A percentile compares a stretch with the other conserved stretches of the same genome.
Conservation (phyloP, 2,329 filamentous ascomycete genomes). For the Diaporthe capsici region DNA sequence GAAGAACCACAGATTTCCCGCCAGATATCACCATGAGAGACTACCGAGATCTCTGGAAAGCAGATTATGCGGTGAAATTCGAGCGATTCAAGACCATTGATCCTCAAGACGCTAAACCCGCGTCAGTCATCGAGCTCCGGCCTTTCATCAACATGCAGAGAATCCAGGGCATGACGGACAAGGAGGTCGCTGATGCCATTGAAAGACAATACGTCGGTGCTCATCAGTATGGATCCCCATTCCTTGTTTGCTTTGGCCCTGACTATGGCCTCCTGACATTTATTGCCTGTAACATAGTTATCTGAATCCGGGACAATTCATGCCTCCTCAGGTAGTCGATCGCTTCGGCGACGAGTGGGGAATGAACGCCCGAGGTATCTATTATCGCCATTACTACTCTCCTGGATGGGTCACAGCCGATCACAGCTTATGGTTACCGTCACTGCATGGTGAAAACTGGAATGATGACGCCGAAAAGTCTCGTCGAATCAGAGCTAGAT, state of each 20-base stretch:
- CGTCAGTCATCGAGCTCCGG: not conserved
- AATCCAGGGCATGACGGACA: not conserved
- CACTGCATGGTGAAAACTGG: not conserved
- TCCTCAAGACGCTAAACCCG: too few species aligned
- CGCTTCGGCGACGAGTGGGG: not conserved
- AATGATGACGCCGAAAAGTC: not conserved
- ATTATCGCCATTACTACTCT: not conserved
- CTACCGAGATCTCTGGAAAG: not conserved
- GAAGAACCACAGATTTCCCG: not conserved
- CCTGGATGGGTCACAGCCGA: slow-evolving; percentile 6
- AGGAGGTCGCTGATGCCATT: not conserved
- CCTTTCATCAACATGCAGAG: not conserved
- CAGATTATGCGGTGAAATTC: not conserved
- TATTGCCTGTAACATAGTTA: not conserved
- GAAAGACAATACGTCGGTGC: not conserved
- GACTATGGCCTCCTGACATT: not conserved
- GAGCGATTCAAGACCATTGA: not conserved
- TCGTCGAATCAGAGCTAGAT: not conserved
- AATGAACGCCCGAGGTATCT: not conserved
- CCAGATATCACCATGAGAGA: not conserved
- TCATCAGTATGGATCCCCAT: not conserved
- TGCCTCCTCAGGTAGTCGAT: not conserved
- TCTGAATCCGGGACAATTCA: not conserved
- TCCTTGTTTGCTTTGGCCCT: not conserved
- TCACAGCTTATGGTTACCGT: not conserved